A percentile compares a stretch with the other conserved stretches of the same genome.
Conservation (phyloP, 129 eudicot genomes). For the Saussurea involucrata region DNA sequence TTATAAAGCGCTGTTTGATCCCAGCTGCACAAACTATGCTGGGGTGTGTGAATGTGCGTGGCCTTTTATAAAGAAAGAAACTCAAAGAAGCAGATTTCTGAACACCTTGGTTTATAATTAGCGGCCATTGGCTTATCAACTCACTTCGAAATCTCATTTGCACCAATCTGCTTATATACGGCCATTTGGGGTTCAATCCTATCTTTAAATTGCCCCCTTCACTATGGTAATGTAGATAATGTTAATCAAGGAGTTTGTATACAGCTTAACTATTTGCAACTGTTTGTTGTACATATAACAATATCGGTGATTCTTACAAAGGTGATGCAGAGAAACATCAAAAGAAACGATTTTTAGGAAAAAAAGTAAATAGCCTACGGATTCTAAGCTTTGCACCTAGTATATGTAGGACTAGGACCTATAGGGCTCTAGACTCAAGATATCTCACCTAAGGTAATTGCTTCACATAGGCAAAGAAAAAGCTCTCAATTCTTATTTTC, state of each 20-base stretch:
- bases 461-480: background rate
- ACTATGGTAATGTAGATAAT: background rate
- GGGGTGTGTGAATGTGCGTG: background rate
- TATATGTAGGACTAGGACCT: background rate
- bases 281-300: background rate
- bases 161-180: background rate
- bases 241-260: background rate
- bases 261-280: background rate
- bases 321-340: background rate
- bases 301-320: background rate
- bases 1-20: background rate
- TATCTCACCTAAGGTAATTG: background rate
- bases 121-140: background rate
- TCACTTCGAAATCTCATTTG: background rate
- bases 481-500: background rate
- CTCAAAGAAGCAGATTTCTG: background rate
- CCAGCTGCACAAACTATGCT: background rate
- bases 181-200: background rate
- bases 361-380: background rate
- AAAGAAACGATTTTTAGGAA: background rate
- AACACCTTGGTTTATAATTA: background rate
- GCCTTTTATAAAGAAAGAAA: background rate
- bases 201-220: background rate
- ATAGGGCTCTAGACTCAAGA: background rate
- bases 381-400: background rate